Evolutionary conservation across 1,284 basidiomycete species (phyloP), one percentile per base, ranked within the genome.

Genomic region (Cryptococcus neoformans): DNA sequence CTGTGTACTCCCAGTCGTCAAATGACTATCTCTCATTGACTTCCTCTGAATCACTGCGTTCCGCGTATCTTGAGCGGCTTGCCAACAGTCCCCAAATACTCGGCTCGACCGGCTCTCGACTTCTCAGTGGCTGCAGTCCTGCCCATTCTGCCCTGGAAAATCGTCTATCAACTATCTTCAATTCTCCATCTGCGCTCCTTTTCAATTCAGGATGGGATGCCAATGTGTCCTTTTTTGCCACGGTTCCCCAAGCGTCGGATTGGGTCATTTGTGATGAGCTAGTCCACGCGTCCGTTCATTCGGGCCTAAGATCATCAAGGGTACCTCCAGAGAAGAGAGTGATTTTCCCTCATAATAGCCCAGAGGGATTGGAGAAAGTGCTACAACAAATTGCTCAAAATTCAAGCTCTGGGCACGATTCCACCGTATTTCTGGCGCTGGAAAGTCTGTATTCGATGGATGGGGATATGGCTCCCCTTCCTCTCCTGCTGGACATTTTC

Each of bases 161-260:
- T 6, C 83, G 89, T 0, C 81, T 93, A 17, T 77, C 80, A 0
- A 58, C 49, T 1, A 88, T 90, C 75, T 90, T 93, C 77, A 65
- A 75, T 34, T 80, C 83, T 3, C 83, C 84, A 35, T 78, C 84
- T 0, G 90, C 89, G 0, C 80, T 98, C 10, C 81, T 98, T 14
- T 97, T 96, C 84, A 95, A 93, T 75, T 92, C 90, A 0, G 95
- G 94, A 0, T 97, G 88, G 76, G 93, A 97, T 75, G 93, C 95
- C 14, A 98, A 98, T 70, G 88, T 87, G 2, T 89, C 88, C 0
- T 85, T 97, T 73, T 94, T 96, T 79, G 82, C 89, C 0, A 84
- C 85, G 44, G 78, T 97, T 0, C 92, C 93, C 0, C 90, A 92
- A 64, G 75, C 81, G 0, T 84, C 84, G 10, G 95, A 99, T 70